Evolutionary conservation across 257 asterid species (phyloP), one percentile per base, ranked within the genome.

Genomic region (Capsicum rhomboideum): DNA sequence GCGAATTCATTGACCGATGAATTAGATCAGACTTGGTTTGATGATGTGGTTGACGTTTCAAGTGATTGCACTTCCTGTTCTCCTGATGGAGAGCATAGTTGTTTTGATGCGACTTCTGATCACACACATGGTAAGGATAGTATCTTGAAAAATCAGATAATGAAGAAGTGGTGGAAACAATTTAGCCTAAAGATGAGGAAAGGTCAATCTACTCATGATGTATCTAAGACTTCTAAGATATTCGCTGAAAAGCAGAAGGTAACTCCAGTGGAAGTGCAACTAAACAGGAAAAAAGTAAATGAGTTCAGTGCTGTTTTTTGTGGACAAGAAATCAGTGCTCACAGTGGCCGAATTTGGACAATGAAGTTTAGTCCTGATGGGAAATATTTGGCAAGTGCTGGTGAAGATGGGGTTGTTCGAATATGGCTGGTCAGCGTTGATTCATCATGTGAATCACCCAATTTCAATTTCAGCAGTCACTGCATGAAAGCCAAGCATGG

Each of bases 311-410:
- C 89, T 6, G 86, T 95, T 9, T 93, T 84, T 64, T 37, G 77
- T 1, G 94, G 91, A 46, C 97, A 95, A 87, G 91, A 90, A 82
- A 78, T 95, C 77, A 82, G 83, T 49, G 97, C 96, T 34, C 99
- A 95, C 58, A 59, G 79, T 1, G 98, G 98, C 23, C 84, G 82
- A 29, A 92, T 95, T 46, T 83, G 91, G 94, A 84, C 96, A 2
- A 90, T 95, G 97, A 93, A 91, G 89, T 94, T 93, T 64, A 94
- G 99, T 54, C 96, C 95, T 0, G 96, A 95, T 78, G 96, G 98
- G 10, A 85, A 86, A 23, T 93, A 84, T 90, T 78, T 95, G 63
- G 98, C 99, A 12, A 94, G 92, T 83, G 97, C 95, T 0, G 97
- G 99, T 58, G 97, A 90, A 86, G 98, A 95, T 55, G 97, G 99